phyloP scores from a whole-genome alignment of 2,329 filamentous ascomycete species.

The Aspergillus melleus region DNA sequence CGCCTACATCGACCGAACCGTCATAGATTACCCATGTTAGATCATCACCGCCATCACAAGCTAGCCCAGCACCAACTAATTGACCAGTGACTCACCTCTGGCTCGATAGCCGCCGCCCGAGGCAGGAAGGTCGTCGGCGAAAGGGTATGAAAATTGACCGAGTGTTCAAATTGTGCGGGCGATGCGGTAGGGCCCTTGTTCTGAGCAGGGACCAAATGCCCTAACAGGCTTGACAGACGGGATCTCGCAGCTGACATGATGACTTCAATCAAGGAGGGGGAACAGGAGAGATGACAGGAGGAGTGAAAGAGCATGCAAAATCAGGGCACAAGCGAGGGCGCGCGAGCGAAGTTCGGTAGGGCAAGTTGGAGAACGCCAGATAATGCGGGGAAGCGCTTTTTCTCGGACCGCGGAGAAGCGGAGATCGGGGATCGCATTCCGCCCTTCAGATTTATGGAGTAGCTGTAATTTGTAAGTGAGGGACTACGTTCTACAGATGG shows the following conservation, averaged over 20 bases:
- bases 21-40: neutral
- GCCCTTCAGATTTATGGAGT: neutral
- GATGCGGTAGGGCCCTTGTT: slow-evolving; percentile 8
- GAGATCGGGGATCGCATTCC: neutral
- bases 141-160: slow-evolving; percentile 57
- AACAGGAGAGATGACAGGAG: neutral
- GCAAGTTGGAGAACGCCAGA: slow-evolving; percentile 2
- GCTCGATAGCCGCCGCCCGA: slow-evolving; percentile 84
- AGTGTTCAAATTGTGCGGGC: slow-evolving; percentile 27
- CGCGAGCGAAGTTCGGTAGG: neutral
- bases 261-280: neutral
- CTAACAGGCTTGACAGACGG: slow-evolving; percentile 31
- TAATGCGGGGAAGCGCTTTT: slow-evolving; percentile 12
- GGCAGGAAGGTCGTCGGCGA: slow-evolving; percentile 86
- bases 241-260: slow-evolving; percentile 29
- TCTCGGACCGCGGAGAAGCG: slow-evolving; percentile 13
- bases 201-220: slow-evolving; percentile 31
- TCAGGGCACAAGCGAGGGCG: neutral
- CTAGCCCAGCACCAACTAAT: neutral
- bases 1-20: slow-evolving; percentile 47
- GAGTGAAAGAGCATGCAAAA: neutral
- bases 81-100: slow-evolving; percentile 53
- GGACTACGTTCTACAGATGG: neutral
- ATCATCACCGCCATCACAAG: neutral
- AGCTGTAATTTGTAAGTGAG: too few species aligned